Evolutionary conservation across 768 basidiomycete genomes (phyloP).

Genomic region (Porpolomopsis calyptriformis): DNA sequence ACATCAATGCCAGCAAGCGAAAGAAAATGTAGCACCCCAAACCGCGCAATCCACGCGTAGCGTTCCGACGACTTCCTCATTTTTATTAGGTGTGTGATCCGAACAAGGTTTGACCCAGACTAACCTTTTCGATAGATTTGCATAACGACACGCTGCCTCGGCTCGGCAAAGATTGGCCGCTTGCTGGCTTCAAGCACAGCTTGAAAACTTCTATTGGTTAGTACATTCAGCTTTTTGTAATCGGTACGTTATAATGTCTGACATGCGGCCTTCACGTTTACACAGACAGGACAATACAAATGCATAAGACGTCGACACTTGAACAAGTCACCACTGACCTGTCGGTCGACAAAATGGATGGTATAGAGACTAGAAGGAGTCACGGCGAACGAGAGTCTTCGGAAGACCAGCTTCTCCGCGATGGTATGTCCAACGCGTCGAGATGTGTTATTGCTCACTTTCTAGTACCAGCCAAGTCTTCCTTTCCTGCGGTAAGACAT

Average conservation of each 20-base stretch:
- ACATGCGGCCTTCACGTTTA: not conserved
- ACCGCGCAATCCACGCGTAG: not conserved
- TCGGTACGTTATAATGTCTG: not conserved
- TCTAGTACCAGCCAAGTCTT: constrained; percentile 42
- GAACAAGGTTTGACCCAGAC: not conserved
- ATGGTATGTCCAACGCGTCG: constrained; percentile 27
- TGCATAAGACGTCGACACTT: constrained; percentile 54
- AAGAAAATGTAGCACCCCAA: constrained; percentile 7
- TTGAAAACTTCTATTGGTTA: constrained; percentile 67
- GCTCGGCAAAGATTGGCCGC: not conserved
- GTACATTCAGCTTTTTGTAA: constrained; percentile 12
- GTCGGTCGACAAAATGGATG: constrained; percentile 30
- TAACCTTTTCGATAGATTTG: constrained; percentile 14
- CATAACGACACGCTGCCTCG: not conserved
- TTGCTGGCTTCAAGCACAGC: constrained; percentile 46
- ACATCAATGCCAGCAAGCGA: constrained; percentile 7
- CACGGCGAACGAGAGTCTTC: constrained; percentile 30
- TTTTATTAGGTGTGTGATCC: constrained; percentile 1
- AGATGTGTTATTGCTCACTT: no score
- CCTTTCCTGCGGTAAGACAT: constrained; percentile 43
- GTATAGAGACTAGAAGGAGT: constrained; percentile 16
- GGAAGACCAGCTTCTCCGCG: constrained; percentile 39
- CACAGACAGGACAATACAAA: constrained; percentile 54
- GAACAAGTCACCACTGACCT: constrained; percentile 35
- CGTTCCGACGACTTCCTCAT: not conserved